phyloP scores from a whole-genome alignment of 2,329 filamentous ascomycete genomes.

The Neophaeococcomyces mojaviensis region DNA sequence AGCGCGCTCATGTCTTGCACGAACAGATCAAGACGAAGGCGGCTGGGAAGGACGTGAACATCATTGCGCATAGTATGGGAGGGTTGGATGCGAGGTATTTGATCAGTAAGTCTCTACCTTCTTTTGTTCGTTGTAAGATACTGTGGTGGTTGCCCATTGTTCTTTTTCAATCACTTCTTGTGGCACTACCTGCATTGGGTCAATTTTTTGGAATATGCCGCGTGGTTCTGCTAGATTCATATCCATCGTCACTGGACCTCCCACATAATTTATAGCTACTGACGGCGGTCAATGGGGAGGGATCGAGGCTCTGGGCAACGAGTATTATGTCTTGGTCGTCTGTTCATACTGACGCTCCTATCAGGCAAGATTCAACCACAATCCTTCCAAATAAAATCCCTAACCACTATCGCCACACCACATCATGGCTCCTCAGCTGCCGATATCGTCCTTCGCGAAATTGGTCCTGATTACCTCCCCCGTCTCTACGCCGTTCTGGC shows the following conservation, averaged over 20 bases:
- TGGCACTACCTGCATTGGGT: too few relatives aligned
- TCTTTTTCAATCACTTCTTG: too few relatives aligned
- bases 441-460: slow-evolving; percentile 52
- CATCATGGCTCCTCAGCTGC: slow-evolving; percentile 53
- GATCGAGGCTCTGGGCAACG: too few relatives aligned
- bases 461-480: slow-evolving; percentile 47
- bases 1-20: slow-evolving; percentile 46
- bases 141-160: too few relatives aligned
- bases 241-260: too few relatives aligned
- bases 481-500: slow-evolving; percentile 50
- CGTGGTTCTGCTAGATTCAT: too few relatives aligned
- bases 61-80: slow-evolving; percentile 54
- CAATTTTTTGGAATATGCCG: too few relatives aligned
- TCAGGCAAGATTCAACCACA: slow-evolving; percentile 39
- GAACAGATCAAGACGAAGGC: slow-evolving; percentile 47
- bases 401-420: slow-evolving; percentile 57
- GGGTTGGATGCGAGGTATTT: slow-evolving; percentile 58
- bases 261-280: too few relatives aligned
- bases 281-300: too few relatives aligned
- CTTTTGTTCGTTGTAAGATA: too few relatives aligned
- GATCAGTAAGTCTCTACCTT: slow-evolving; percentile 40
- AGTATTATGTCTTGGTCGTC: too few relatives aligned
- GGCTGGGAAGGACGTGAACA: slow-evolving; percentile 52
- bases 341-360: slow-evolving; percentile 13
- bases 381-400: slow-evolving; percentile 67